These are phyloP conservation scores for Trichosporon asahii DNA, from an alignment of 1,284 basidiomycete genomes.

Conservation along the genomic window DNA sequence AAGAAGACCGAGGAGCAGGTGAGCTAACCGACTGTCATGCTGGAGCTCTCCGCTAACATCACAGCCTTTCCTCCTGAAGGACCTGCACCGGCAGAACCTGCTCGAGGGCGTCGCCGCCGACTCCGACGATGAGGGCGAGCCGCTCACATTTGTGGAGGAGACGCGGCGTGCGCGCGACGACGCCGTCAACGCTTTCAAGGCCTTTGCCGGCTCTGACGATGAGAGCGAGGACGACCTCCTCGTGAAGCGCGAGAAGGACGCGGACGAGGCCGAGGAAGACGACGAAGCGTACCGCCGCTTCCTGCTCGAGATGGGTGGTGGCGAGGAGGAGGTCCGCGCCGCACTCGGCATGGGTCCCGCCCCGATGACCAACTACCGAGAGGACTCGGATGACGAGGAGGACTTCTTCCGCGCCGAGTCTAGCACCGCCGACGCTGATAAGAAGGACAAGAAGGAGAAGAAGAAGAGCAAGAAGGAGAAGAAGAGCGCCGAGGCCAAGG, in stretches of 20 bases:
- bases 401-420: conserved; percentile 48
- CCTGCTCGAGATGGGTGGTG: conserved; percentile 71
- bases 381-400: conserved; percentile 54
- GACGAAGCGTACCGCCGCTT: conserved; percentile 76
- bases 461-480: conserved; percentile 38
- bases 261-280: conserved; percentile 70
- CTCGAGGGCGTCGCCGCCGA: conserved; percentile 32
- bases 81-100: conserved; percentile 53
- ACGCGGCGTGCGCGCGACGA: conserved; percentile 72
- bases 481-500: conserved; percentile 46
- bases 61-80: conserved; percentile 53
- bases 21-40: background rate
- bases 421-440: conserved; percentile 50
- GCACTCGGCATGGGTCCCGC: conserved; percentile 52
- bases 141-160: conserved; percentile 73
- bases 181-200: conserved; percentile 68
- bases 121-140: conserved; percentile 32
- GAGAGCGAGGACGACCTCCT: conserved; percentile 52
- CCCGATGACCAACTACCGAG: conserved; percentile 32
- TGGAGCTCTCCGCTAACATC: conserved; percentile 13
- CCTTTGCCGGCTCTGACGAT: conserved; percentile 57
- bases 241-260: conserved; percentile 62
- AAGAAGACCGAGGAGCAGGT: conserved; percentile 35
- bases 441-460: conserved; percentile 65
- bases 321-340: conserved; percentile 63